Evolutionary conservation across 257 asterid genomes (phyloP).

Genomic region (Solanum habrochaites): DNA sequence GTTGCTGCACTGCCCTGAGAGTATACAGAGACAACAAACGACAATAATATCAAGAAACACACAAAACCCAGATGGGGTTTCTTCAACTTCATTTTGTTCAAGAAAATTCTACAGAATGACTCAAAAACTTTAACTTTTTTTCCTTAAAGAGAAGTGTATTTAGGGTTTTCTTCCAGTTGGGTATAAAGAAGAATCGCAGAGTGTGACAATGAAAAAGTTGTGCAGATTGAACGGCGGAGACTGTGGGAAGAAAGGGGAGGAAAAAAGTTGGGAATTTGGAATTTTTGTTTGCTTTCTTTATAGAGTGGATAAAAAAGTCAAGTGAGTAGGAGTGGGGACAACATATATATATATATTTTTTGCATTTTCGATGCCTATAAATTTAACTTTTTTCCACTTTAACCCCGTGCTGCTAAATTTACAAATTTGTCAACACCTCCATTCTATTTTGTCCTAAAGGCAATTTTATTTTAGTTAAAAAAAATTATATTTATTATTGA

Average conservation of each 20-base stretch:
- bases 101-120: background rate
- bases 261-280: background rate
- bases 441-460: background rate
- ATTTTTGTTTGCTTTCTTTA: background rate
- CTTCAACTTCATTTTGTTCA: background rate
- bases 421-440: background rate
- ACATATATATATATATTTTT: background rate
- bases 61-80: conserved; percentile 2
- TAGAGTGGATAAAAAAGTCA: background rate
- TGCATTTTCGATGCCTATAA: background rate
- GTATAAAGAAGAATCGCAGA: background rate
- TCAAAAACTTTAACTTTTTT: background rate
- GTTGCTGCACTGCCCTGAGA: conserved; percentile 4
- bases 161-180: background rate
- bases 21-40: background rate
- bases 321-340: background rate
- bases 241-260: background rate
- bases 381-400: background rate
- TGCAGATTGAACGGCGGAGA: conserved; percentile 26
- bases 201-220: background rate
- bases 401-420: background rate
- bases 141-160: background rate
- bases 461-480: background rate
- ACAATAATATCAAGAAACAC: background rate
- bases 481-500: too few species aligned